A percentile compares a stretch with the other conserved stretches of the same genome.
These are phyloP conservation scores for Phaffomyces antillensis DNA, from an alignment of 805 yeast species.

Conservation along the genomic window DNA sequence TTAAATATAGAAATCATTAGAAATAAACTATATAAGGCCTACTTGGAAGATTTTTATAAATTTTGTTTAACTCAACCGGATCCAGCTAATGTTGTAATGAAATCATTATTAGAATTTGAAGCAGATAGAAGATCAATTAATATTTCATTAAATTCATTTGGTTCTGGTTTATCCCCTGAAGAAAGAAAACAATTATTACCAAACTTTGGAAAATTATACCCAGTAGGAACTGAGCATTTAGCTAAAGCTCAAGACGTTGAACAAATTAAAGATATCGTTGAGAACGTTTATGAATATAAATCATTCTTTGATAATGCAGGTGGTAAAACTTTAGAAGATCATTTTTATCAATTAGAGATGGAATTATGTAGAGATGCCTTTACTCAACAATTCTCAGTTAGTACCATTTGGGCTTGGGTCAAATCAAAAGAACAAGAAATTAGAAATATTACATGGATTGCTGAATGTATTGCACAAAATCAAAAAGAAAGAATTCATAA, in stretches of 20 bases:
- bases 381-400: constrained; percentile 90
- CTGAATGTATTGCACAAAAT: constrained; percentile 98
- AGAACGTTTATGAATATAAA: constrained; percentile 59
- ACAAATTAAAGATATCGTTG: constrained; percentile 60
- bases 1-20: constrained; percentile 91
- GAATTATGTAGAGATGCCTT: constrained; percentile 85
- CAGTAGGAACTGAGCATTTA: constrained; percentile 54
- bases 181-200: constrained; percentile 75
- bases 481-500: constrained; percentile 91
- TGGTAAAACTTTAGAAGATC: constrained; percentile 78
- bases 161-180: constrained; percentile 67
- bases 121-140: constrained; percentile 94
- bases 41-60: constrained; percentile 75
- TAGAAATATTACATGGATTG: constrained; percentile 98
- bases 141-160: constrained; percentile 84
- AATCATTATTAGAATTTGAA: constrained; percentile 71
- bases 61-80: constrained; percentile 58
- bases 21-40: constrained; percentile 87
- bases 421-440: constrained; percentile 95
- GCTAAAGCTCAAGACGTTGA: constrained; percentile 82
- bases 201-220: constrained; percentile 71
- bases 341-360: constrained; percentile 90
- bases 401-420: constrained; percentile 95
- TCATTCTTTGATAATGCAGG: constrained; percentile 42
- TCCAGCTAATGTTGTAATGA: constrained; percentile 83